Evolutionary conservation across 768 basidiomycete genomes (phyloP).

Genomic region (Mycena galopus): DNA sequence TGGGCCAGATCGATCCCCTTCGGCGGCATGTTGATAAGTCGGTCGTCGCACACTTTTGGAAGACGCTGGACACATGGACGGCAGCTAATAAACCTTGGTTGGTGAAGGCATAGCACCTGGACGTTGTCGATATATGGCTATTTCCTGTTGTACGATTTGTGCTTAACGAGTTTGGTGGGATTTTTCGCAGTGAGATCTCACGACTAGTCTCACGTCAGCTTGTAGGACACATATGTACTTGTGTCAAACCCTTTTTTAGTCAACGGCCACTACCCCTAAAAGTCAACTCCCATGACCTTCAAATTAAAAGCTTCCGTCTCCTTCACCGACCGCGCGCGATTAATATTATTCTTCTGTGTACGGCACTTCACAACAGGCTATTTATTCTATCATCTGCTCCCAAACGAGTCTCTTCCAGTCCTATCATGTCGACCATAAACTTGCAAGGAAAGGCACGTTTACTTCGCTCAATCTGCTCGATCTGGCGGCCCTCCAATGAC

Average conservation of each 20-base stretch:
- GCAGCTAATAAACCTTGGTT: slow-evolving; percentile 84
- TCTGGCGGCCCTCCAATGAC: background rate
- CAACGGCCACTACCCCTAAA: too few relatives aligned
- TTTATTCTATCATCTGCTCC: background rate
- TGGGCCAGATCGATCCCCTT: slow-evolving; percentile 87
- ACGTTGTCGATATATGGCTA: background rate
- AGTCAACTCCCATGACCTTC: too few relatives aligned
- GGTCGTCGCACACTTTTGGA: slow-evolving; percentile 97
- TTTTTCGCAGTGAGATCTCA: too few relatives aligned
- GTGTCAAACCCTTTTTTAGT: too few relatives aligned
- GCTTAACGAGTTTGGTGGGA: background rate
- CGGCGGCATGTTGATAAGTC: slow-evolving; percentile 95
- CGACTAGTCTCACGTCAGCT: too few relatives aligned
- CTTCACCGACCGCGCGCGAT: too few relatives aligned
- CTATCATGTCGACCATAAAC: background rate
- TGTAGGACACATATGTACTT: too few relatives aligned
- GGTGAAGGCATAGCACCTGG: slow-evolving; percentile 52
- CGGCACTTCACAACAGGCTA: too few relatives aligned
- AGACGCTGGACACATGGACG: slow-evolving; percentile 90
- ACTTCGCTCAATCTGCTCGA: background rate
- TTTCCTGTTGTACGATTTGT: background rate
- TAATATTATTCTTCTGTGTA: too few relatives aligned
- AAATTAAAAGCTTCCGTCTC: too few relatives aligned
- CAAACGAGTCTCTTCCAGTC: background rate
- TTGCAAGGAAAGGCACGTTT: background rate